Evolutionary conservation across 2,329 filamentous ascomycete genomes (phyloP).

Genomic region (Exophiala dermatitidis): DNA sequence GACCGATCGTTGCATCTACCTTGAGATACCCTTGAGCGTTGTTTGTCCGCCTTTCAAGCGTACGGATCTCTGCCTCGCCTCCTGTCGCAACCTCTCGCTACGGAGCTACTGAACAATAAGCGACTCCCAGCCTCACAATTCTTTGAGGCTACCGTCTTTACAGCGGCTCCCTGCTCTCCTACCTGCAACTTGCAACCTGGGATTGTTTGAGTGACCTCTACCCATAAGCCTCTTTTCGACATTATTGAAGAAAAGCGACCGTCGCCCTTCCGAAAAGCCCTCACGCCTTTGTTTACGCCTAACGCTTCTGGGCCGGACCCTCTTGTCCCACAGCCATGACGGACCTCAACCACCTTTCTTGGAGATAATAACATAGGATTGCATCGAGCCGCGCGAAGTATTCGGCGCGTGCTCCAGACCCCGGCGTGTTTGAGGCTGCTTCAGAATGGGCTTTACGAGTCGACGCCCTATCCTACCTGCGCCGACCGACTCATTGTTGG

Average conservation of each 20-base stretch:
- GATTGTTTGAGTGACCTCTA: too few relatives aligned
- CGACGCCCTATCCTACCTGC: conserved; percentile 45
- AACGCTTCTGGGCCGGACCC: neutral
- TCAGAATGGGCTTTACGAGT: conserved; percentile 44
- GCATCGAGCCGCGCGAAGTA: conserved; percentile 8
- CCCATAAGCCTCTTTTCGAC: too few relatives aligned
- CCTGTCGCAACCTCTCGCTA: neutral
- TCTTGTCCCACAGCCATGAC: conserved; percentile 7
- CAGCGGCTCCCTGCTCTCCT: neutral
- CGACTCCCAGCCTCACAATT: conserved; percentile 21
- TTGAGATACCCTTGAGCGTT: conserved; percentile 9
- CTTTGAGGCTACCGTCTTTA: neutral
- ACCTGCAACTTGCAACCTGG: neutral
- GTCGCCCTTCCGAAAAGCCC: neutral
- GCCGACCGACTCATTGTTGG: conserved; percentile 40
- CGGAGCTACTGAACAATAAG: neutral
- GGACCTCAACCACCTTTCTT: neutral
- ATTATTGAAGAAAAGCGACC: too few relatives aligned
- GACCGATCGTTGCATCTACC: neutral
- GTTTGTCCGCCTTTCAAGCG: neutral
- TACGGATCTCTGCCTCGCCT: neutral
- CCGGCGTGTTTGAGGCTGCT: conserved; percentile 10
- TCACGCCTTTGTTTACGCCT: conserved; percentile 10
- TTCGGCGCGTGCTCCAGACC: conserved; percentile 13
- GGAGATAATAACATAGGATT: conserved; percentile 3